A percentile compares a stretch with the other conserved stretches of the same genome.
Evolutionary conservation across 2,329 filamentous ascomycete species (phyloP).

Genomic region (Apiospora kogelbergensis): DNA sequence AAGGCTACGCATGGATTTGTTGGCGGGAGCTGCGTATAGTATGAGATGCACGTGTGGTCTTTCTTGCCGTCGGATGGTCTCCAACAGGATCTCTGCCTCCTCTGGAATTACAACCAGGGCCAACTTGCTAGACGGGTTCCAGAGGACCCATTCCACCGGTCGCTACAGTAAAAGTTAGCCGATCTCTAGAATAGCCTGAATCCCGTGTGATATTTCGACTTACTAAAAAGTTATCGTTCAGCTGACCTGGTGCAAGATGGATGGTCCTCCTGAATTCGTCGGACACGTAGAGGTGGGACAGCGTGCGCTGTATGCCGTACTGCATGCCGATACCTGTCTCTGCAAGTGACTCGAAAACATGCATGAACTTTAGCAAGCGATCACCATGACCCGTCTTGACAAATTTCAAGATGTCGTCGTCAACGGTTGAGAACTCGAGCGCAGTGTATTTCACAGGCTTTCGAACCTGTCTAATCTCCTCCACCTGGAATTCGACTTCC

Average conservation of each 20-base stretch:
- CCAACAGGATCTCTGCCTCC: slow-evolving; percentile 61
- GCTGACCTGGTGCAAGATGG: slow-evolving; percentile 15
- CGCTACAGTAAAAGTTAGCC: slow-evolving; percentile 27
- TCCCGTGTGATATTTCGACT: slow-evolving; percentile 15
- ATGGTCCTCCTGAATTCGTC: slow-evolving; percentile 50
- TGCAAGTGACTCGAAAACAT: slow-evolving; percentile 43
- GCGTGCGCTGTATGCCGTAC: slow-evolving; percentile 26
- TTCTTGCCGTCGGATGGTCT: slow-evolving; percentile 32
- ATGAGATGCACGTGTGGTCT: slow-evolving; percentile 45
- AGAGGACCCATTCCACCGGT: slow-evolving; percentile 63
- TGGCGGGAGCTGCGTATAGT: slow-evolving; percentile 60
- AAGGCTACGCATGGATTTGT: slow-evolving; percentile 59
- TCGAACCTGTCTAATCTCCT: slow-evolving; percentile 55
- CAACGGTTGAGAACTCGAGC: neutral
- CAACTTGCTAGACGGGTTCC: slow-evolving; percentile 42
- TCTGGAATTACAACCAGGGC: slow-evolving; percentile 62
- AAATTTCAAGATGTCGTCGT: neutral
- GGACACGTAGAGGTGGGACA: slow-evolving; percentile 38
- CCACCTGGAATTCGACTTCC: slow-evolving; percentile 59
- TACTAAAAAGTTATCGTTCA: slow-evolving; percentile 35
- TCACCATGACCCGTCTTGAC: neutral
- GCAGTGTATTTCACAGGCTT: slow-evolving; percentile 41
- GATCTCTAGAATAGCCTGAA: neutral
- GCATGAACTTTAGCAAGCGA: slow-evolving; percentile 29
- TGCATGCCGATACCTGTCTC: slow-evolving; percentile 34